Evolutionary conservation across 345 rosid genomes (phyloP), one percentile per base, ranked within the genome.

Genomic region (Durio zibethinus): DNA sequence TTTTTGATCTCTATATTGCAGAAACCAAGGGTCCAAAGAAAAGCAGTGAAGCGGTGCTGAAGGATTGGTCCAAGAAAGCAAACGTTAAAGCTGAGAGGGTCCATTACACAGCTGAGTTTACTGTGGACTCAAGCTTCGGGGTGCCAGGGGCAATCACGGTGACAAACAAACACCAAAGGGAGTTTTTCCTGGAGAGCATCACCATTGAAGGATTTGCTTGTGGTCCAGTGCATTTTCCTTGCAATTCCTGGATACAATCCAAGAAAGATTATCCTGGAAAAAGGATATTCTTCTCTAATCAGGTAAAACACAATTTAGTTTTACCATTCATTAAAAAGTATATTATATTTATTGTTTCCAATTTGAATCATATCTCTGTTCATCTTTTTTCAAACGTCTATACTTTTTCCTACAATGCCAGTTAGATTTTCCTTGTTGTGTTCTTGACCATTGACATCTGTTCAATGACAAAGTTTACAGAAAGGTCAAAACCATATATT

Each of bases 191-290:
- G 76, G 99, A 97, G 86, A 87, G 84, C 29, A 97, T 97, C 67
- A 92, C 92, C 40, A 80, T 97, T 53, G 98, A 93, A 83, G 97
- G 97, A 15, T 97, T 94, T 81, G 88, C 97, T 54, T 82, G 80
- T 78, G 97, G 97, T 7, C 94, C 97, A 10, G 84, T 94, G 38
- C 96, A 97, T 83, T 97, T 97, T 78, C 96, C 97, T 23, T 94
- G 99, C 78, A 94, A 91, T 76, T 97, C 99, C 1, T 94, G 97
- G 98, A 97, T 97, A 3, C 99, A 94, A 81, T 83, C 98, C 42
- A 81, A 48, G 63, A 92, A 88, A 36, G 85, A 92, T 64, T 91
- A 91, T 70, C 88, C 94, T 47, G 82, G 71, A 2, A 88, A 85
- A 81, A 88, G 99, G 66, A 88, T 94, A 7, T 89, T 97, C 85